A percentile compares a stretch with the other conserved stretches of the same genome.
Conservation (phyloP, 2,329 filamentous ascomycete genomes). For the Berkeleyomyces rouxiae region DNA sequence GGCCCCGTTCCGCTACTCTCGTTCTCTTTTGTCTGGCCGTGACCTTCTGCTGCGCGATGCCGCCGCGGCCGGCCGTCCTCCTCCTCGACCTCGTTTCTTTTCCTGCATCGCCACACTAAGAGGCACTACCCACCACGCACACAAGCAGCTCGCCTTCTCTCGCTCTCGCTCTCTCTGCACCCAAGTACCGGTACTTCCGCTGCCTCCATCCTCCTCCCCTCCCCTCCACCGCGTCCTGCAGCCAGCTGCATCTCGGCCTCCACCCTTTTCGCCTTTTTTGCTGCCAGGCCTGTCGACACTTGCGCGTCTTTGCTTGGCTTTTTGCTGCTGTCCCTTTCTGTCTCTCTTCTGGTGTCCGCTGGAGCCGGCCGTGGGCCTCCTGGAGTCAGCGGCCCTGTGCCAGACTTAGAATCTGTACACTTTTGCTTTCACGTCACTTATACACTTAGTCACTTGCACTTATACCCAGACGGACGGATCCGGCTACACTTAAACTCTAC, state of each 20-base stretch:
- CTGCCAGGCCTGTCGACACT: not conserved
- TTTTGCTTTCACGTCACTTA: no score
- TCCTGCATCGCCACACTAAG: conserved; percentile 1
- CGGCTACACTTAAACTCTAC: no score
- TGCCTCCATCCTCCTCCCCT: not conserved
- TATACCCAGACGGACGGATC: no score
- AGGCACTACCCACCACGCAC: not conserved
- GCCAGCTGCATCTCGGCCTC: not conserved
- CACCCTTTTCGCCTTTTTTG: not conserved
- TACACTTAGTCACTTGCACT: no score
- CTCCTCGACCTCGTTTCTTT: not conserved
- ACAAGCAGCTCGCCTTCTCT: not conserved
- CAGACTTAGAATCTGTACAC: no score
- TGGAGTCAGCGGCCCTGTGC: no score
- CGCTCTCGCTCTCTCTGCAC: not conserved
- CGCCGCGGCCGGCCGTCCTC: not conserved
- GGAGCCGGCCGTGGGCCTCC: no score
- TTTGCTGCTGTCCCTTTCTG: not conserved
- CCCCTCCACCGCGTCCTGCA: not conserved
- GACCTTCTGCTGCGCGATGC: not conserved
- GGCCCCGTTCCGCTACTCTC: not conserved
- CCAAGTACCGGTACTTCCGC: not conserved
- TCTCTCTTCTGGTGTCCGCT: not conserved
- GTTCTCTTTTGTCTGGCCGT: not conserved
- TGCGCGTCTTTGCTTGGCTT: conserved; percentile 7